Conservation (phyloP, 2,329 filamentous ascomycete genomes). For the Cladosporium austrohemisphaericum region DNA sequence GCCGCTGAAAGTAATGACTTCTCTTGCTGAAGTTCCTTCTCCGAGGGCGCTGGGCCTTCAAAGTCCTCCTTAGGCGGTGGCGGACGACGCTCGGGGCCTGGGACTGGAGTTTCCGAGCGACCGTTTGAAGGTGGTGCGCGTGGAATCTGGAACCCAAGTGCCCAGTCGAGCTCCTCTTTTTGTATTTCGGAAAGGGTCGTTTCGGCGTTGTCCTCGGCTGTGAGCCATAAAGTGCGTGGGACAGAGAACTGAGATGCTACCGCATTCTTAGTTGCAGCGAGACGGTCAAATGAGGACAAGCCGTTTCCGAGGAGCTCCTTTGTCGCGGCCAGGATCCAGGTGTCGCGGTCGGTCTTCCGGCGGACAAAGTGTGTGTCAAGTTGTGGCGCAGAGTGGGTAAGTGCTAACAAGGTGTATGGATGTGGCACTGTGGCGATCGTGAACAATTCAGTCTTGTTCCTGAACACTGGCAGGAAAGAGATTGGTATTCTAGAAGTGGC, state of each 20-base stretch:
- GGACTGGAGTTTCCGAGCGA: constrained; percentile 56
- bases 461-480: constrained; percentile 62
- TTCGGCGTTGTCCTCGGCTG: constrained; percentile 57
- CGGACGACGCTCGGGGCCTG: constrained; percentile 54
- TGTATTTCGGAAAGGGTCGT: constrained; percentile 36
- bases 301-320: constrained; percentile 63
- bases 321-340: constrained; percentile 72
- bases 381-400: constrained; percentile 54
- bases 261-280: constrained; percentile 74
- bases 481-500: constrained; percentile 62
- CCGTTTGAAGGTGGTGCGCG: constrained; percentile 50
- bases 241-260: constrained; percentile 66
- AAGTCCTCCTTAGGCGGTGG: constrained; percentile 43
- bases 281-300: constrained; percentile 60
- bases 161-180: constrained; percentile 70
- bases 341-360: constrained; percentile 65
- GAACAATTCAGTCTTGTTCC: constrained; percentile 69
- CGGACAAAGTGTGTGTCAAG: constrained; percentile 43
- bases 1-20: constrained; percentile 53
- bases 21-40: constrained; percentile 55
- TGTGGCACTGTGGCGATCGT: constrained; percentile 87
- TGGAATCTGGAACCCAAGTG: constrained; percentile 81
- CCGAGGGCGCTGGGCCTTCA: constrained; percentile 49
- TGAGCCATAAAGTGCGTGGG: constrained; percentile 73
- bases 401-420: constrained; percentile 74